Evolutionary conservation across 768 basidiomycete genomes (phyloP).

Genomic region (Boletus huronensis): DNA sequence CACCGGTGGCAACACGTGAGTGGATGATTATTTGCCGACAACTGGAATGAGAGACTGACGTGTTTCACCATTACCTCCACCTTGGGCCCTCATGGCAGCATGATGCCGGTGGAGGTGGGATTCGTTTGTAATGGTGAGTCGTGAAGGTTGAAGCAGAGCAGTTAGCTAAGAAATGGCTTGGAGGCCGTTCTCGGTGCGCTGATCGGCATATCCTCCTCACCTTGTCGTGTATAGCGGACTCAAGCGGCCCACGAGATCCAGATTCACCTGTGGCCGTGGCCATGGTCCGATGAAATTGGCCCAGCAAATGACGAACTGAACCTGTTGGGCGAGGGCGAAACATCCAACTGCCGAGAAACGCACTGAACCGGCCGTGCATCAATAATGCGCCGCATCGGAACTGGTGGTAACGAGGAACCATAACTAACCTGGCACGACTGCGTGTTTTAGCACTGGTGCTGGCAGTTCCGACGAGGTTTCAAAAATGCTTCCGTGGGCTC

Average conservation of each 20-base stretch:
- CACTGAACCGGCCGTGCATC: conserved; percentile 17
- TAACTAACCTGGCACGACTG: conserved; percentile 8
- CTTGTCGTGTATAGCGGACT: conserved; percentile 60
- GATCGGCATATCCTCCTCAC: conserved; percentile 34
- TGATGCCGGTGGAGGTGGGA: conserved; percentile 87
- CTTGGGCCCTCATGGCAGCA: conserved; percentile 70
- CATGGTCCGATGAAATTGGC: conserved; percentile 27
- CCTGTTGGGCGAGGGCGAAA: conserved; percentile 21
- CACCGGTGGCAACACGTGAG: conserved; percentile 24
- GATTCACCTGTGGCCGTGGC: conserved; percentile 23
- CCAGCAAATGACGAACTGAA: conserved; percentile 17
- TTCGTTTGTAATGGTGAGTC: conserved; percentile 71
- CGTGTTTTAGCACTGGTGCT: conserved; percentile 1
- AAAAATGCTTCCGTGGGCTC: background rate
- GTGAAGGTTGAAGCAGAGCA: conserved; percentile 54
- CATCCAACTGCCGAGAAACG: conserved; percentile 22
- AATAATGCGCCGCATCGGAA: conserved; percentile 19
- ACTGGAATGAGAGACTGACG: conserved; percentile 50
- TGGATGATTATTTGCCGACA: conserved; percentile 10
- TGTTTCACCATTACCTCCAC: conserved; percentile 70
- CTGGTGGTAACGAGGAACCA: conserved; percentile 9
- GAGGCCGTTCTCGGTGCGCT: conserved; percentile 18
- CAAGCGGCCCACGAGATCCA: conserved; percentile 45
- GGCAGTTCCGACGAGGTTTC: background rate
- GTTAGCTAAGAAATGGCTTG: conserved; percentile 49